Evolutionary conservation across 495 filamentous ascomycete species (phyloP).

Genomic region (Aspergillus bertholletiae): DNA sequence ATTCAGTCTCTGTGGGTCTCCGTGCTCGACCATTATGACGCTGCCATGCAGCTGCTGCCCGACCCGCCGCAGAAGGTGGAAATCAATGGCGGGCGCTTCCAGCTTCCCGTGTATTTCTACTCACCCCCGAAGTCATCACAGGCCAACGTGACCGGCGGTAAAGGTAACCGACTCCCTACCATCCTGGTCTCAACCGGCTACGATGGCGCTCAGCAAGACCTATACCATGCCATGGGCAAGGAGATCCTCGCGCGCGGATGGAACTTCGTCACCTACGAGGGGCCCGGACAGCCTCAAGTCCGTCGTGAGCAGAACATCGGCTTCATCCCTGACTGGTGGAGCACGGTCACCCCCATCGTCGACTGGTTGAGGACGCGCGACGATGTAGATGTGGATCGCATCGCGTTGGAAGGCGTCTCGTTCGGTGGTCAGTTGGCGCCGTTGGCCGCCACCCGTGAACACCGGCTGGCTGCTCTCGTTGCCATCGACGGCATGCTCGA

Average conservation of each 20-base stretch:
- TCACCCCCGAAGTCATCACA: slow-evolving; percentile 29
- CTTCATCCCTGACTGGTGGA: slow-evolving; percentile 48
- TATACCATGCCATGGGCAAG: slow-evolving; percentile 30
- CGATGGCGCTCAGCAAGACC: slow-evolving; percentile 45
- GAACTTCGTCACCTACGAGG: slow-evolving; percentile 47
- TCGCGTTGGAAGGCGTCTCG: slow-evolving; percentile 33
- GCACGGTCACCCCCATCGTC: slow-evolving; percentile 40
- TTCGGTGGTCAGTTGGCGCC: slow-evolving; percentile 37
- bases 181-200: slow-evolving; percentile 33
- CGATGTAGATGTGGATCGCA: slow-evolving; percentile 20
- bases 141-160: slow-evolving; percentile 10
- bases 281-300: slow-evolving; percentile 45
- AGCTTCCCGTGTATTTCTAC: slow-evolving; percentile 22
- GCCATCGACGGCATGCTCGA: slow-evolving; percentile 32
- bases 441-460: slow-evolving; percentile 42
- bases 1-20: slow-evolving; percentile 38
- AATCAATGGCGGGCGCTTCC: slow-evolving; percentile 27
- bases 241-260: slow-evolving; percentile 39
- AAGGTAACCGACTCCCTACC: slow-evolving; percentile 22
- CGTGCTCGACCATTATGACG: slow-evolving; percentile 43
- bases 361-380: slow-evolving; percentile 31
- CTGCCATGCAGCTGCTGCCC: slow-evolving; percentile 16
- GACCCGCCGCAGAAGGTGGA: too few relatives aligned
- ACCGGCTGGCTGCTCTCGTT: slow-evolving; percentile 36
- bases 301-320: slow-evolving; percentile 40